phyloP scores from a whole-genome alignment of 768 basidiomycete species.

The Boletus pseudo-olivaceus region DNA sequence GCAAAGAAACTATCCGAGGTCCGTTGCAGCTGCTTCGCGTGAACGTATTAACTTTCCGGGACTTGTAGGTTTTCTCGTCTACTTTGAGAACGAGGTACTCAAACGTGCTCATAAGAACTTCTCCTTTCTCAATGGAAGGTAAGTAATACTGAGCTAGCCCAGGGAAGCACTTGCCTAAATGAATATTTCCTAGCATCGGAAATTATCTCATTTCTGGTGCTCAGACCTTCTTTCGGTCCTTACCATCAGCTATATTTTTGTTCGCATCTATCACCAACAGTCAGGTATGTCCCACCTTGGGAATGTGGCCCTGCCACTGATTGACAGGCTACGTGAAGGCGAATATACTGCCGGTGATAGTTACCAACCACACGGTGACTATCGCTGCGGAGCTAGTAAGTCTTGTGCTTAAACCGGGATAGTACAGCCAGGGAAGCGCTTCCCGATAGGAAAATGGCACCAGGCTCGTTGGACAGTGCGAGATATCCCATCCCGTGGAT shows the following conservation, averaged over 20 bases:
- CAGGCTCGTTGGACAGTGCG: slow-evolving; percentile 85
- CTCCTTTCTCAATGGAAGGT: slow-evolving; percentile 89
- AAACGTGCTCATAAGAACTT: slow-evolving; percentile 92
- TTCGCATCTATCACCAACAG: slow-evolving; percentile 90
- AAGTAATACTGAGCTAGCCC: slow-evolving; percentile 32
- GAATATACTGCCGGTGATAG: slow-evolving; percentile 84
- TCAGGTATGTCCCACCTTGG: slow-evolving; percentile 37
- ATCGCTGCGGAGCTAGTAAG: slow-evolving; percentile 83
- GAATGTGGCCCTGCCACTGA: slow-evolving; percentile 8
- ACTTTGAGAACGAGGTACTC: slow-evolving; percentile 86
- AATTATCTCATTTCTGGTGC: slow-evolving; percentile 92
- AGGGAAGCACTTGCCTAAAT: slow-evolving; percentile 1
- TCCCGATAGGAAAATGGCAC: slow-evolving; percentile 62
- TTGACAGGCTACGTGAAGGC: slow-evolving; percentile 40
- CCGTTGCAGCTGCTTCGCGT: slow-evolving; percentile 11
- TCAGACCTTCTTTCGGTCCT: slow-evolving; percentile 84
- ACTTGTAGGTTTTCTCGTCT: slow-evolving; percentile 77
- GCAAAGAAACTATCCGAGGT: slow-evolving; percentile 92
- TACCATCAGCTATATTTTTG: slow-evolving; percentile 91
- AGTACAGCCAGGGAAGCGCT: slow-evolving; percentile 19
- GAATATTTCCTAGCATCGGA: slow-evolving; percentile 54
- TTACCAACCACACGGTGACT: slow-evolving; percentile 94
- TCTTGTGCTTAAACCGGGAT: slow-evolving; percentile 48
- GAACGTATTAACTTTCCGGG: neutral
- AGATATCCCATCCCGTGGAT: slow-evolving; percentile 82